Evolutionary conservation across 306 rosid species (phyloP), one percentile per base, ranked within the genome.

Genomic region (Psophocarpus tetragonolobus): DNA sequence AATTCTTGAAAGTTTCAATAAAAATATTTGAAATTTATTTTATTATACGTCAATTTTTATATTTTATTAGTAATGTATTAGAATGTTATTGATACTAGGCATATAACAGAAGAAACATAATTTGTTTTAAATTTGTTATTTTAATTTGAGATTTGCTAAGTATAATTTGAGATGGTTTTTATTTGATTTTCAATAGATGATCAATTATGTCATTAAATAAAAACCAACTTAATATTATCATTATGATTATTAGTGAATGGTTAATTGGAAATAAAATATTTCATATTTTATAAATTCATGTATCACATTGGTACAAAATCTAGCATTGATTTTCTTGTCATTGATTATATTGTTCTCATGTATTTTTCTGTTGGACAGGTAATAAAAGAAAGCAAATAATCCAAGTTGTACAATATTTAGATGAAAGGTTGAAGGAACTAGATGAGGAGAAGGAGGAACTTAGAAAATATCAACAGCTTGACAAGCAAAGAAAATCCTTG

Each of bases 391-490:
- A 84, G 81, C 97, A 95, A 85, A 95, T 95, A 79, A 91, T 95
- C 84, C 99, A 95, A 92, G 99, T 95, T 82, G 94, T 95, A 70
- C 97, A 95, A 85, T 95, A 92, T 85, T 86, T 95, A 80, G 99
- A 95, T 45, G 99, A 95, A 90, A 89, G 97, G 84, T 83, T 95
- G 87, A 91, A 79, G 86, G 99, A 95, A 70, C 85, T 95, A 67
- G 97, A 95, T 74, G 99, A 92, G 86, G 99, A 95, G 87, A 95
- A 95, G 87, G 97, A 95, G 90, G 99, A 95, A 85, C 88, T 95
- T 15, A 81, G 89, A 81, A 88, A 89, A 85, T 95, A 95, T 84
- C 99, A 95, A 80, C 97, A 91, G 77, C 91, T 92, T 87, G 97
- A 95, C 78, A 95, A 84, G 88, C 97, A 88, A 87, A 87, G 97